Conservation (phyloP, 495 filamentous ascomycete genomes). For the Aspergillus steynii region DNA sequence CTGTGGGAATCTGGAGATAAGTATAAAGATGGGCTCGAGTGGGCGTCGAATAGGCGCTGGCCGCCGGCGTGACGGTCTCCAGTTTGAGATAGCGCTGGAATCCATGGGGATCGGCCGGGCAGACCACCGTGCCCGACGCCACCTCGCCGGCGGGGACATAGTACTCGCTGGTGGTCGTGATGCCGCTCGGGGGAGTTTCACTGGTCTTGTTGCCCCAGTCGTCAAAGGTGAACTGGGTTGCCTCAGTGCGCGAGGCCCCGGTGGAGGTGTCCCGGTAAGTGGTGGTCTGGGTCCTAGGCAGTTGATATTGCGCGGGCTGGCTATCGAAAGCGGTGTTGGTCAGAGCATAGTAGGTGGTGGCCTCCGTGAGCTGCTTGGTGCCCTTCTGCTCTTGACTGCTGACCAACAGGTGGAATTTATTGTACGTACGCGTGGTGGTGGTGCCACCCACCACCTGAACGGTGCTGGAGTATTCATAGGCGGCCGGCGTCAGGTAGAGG, state of each 20-base stretch:
- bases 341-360: neutral
- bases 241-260: neutral
- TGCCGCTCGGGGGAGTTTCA: neutral
- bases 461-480: conserved; percentile 5
- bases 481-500: neutral
- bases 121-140: neutral
- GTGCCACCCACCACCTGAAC: conserved; percentile 5
- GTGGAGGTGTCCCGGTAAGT: conserved; percentile 4
- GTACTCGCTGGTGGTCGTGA: neutral
- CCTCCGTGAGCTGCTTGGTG: conserved; percentile 3
- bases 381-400: conserved; percentile 7
- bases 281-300: conserved; percentile 1
- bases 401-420: conserved; percentile 13
- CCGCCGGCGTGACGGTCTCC: conserved; percentile 5
- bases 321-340: neutral
- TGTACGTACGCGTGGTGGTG: conserved; percentile 3
- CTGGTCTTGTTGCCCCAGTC: conserved; percentile 11
- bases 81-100: conserved; percentile 11
- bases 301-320: conserved; percentile 11
- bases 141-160: too few relatives aligned
- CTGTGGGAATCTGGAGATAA: conserved; percentile 4
- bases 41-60: conserved; percentile 6
- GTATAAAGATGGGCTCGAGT: neutral
- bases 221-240: conserved; percentile 6
- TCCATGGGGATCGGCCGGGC: conserved; percentile 12